Percentiles rank a stretch among this genome's conserved stretches.
phyloP scores from a whole-genome alignment of 306 rosid species.

The Trifolium subterraneum region DNA sequence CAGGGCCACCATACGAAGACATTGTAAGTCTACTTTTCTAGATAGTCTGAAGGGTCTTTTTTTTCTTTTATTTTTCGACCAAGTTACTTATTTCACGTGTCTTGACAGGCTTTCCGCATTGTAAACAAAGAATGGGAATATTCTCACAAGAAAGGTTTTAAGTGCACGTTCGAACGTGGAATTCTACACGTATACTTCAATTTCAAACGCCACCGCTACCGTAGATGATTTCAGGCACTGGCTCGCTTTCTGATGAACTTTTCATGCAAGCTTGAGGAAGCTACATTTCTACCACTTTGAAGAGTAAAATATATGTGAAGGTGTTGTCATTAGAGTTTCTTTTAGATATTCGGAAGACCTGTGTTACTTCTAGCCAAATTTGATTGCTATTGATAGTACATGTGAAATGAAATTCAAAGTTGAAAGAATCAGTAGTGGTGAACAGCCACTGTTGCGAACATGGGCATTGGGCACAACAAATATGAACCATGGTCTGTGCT shows the following conservation, averaged over 20 bases:
- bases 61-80: not conserved
- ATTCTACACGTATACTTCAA: constrained; percentile 89
- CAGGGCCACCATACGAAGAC: constrained; percentile 96
- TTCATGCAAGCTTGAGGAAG: not conserved
- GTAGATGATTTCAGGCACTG: constrained; percentile 54
- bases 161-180: constrained; percentile 91
- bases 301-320: not conserved
- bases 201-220: constrained; percentile 85
- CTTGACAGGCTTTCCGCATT: constrained; percentile 77
- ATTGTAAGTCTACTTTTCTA: constrained; percentile 61
- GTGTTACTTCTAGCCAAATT: constrained; percentile 2
- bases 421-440: constrained; percentile 16
- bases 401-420: constrained; percentile 22
- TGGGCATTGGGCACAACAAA: not conserved
- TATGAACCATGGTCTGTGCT: not conserved
- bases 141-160: constrained; percentile 92
- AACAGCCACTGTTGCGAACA: not conserved
- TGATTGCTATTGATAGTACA: not conserved
- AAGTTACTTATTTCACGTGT: constrained; percentile 12
- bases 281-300: constrained; percentile 2
- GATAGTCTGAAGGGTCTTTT: not conserved
- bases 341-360: constrained; percentile 10
- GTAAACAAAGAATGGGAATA: constrained; percentile 97
- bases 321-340: not conserved
- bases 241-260: not conserved